A percentile compares a stretch with the other conserved stretches of the same genome.
Evolutionary conservation across 2,329 filamentous ascomycete genomes (phyloP).

Genomic region (Orbilia quercus): DNA sequence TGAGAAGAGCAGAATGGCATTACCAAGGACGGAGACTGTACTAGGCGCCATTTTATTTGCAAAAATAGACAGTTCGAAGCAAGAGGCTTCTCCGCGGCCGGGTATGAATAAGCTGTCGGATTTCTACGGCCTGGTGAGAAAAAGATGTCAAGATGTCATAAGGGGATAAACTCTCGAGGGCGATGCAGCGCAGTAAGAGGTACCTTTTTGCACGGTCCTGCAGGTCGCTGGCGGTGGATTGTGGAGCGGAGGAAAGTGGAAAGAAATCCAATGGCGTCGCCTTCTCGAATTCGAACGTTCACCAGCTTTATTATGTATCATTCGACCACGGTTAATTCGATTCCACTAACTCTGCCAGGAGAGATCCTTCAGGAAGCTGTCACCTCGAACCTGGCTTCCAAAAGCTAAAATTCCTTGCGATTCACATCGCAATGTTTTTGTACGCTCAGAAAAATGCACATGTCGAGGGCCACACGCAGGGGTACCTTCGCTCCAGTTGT

Average conservation of each 20-base stretch:
- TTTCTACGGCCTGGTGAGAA: conserved; percentile 8
- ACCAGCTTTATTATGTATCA: too few species aligned
- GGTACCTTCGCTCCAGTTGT: conserved; percentile 33
- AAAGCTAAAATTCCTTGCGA: conserved; percentile 30
- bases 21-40: conserved; percentile 45
- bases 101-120: conserved; percentile 13
- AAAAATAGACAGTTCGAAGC: conserved; percentile 22
- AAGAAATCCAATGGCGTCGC: too few species aligned
- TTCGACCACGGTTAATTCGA: too few species aligned
- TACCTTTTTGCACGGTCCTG: too few species aligned
- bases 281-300: too few species aligned
- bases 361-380: neutral
- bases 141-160: neutral
- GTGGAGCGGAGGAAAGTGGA: too few species aligned
- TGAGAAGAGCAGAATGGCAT: conserved; percentile 53
- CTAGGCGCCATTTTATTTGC: conserved; percentile 48
- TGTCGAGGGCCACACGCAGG: conserved; percentile 19
- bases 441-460: conserved; percentile 21
- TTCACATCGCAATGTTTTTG: conserved; percentile 35
- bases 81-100: conserved; percentile 35
- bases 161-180: neutral
- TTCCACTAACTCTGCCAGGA: neutral
- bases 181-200: too few species aligned
- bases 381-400: neutral
- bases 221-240: too few species aligned